A percentile compares a stretch with the other conserved stretches of the same genome.
Conservation (phyloP, 441 rosid species). For the Pelargonium australe region DNA sequence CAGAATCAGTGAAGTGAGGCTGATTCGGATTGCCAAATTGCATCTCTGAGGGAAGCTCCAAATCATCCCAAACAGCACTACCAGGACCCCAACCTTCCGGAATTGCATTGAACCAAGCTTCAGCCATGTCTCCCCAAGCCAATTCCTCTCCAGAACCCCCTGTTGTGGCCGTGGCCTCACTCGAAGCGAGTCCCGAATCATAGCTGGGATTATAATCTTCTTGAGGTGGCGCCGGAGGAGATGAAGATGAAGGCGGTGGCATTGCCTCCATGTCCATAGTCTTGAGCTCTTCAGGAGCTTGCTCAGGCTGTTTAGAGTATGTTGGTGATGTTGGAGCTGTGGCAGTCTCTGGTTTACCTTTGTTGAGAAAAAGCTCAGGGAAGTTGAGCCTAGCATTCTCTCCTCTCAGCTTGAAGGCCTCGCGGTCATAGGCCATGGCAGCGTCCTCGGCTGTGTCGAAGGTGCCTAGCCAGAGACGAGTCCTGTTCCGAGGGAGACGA, state of each 20-base stretch:
- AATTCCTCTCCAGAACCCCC: slow-evolving; percentile 32
- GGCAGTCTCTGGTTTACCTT: not conserved
- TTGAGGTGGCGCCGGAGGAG: slow-evolving; percentile 15
- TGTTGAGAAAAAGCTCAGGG: slow-evolving; percentile 14
- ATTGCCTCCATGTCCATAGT: slow-evolving; percentile 18
- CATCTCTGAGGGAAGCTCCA: slow-evolving; percentile 52
- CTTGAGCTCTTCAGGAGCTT: slow-evolving; percentile 28
- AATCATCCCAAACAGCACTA: slow-evolving; percentile 89
- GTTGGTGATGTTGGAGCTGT: no score
- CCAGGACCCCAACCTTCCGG: slow-evolving; percentile 89
- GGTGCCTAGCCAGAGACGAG: slow-evolving; percentile 17
- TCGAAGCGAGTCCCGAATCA: slow-evolving; percentile 32
- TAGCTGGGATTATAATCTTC: slow-evolving; percentile 28
- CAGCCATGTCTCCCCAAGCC: slow-evolving; percentile 72
- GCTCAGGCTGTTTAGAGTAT: slow-evolving; percentile 5
- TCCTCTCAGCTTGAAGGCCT: slow-evolving; percentile 20
- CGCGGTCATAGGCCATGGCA: slow-evolving; percentile 20
- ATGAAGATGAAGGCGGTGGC: slow-evolving; percentile 21
- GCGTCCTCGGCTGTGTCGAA: slow-evolving; percentile 19
- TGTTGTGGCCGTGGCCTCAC: slow-evolving; percentile 25
- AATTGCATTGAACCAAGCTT: slow-evolving; percentile 75
- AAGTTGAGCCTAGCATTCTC: slow-evolving; percentile 18
- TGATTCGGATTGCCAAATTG: slow-evolving; percentile 35
- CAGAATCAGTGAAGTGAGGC: slow-evolving; percentile 29
- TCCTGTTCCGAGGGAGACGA: not conserved